phyloP scores from a whole-genome alignment of 169 alveolate species.

The Eimeria mitis region DNA sequence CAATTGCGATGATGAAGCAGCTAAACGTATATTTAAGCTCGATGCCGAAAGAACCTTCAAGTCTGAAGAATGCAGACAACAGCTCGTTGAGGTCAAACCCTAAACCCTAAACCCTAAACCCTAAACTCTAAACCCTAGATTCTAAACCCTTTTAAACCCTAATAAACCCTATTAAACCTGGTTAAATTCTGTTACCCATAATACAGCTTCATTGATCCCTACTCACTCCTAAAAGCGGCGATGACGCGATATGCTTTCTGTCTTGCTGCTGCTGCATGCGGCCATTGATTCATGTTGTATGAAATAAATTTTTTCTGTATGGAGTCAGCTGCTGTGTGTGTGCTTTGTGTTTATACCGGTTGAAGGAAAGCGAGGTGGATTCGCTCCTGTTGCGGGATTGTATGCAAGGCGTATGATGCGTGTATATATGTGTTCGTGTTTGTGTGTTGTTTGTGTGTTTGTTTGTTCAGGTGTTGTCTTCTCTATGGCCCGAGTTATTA shows the following conservation, averaged over 20 bases:
- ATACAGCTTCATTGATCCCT: too few species aligned
- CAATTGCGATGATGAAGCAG: constrained; percentile 81
- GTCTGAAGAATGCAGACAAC: constrained; percentile 72
- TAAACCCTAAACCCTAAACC: constrained; percentile 25
- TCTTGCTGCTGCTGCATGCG: too few species aligned
- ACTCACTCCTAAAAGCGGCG: too few species aligned
- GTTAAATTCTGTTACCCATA: too few species aligned
- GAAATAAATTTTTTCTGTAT: too few species aligned
- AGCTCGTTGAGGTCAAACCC: constrained; percentile 79
- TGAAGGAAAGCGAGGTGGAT: too few species aligned
- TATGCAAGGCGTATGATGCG: too few species aligned
- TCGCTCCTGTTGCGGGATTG: too few species aligned
- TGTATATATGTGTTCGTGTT: neutral
- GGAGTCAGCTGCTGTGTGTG: too few species aligned
- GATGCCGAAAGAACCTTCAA: constrained; percentile 87
- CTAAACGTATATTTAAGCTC: constrained; percentile 81
- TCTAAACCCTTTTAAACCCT: neutral
- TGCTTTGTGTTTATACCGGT: too few species aligned
- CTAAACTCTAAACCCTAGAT: constrained; percentile 29
- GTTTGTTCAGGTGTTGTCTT: neutral
- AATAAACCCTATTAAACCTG: neutral
- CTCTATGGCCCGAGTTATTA: constrained; percentile 79
- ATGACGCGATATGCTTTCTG: too few species aligned
- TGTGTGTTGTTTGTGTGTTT: neutral
- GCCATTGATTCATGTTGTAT: too few species aligned